Percentiles rank a stretch among this genome's conserved stretches.
Conservation (phyloP, 2,329 filamentous ascomycete genomes). For the Xylariaceae sp. region DNA sequence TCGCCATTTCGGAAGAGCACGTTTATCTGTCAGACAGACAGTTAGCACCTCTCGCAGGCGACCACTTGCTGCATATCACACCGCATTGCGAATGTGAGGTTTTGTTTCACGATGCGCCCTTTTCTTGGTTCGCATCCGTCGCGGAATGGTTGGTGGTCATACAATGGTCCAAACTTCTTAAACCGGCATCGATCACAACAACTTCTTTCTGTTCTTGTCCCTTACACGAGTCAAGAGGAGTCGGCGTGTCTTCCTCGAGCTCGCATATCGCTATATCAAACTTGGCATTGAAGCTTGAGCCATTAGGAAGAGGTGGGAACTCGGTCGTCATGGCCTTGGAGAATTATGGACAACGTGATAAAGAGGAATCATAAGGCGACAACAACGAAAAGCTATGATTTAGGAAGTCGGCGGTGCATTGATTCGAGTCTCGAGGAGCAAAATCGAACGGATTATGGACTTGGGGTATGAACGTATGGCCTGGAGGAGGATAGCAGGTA, state of each 20-base stretch:
- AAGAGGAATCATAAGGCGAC: slow-evolving; percentile 6
- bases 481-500: not conserved
- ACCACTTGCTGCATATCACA: slow-evolving; percentile 2
- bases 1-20: slow-evolving; percentile 80
- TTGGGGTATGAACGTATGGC: not conserved
- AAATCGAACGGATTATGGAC: not conserved
- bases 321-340: slow-evolving; percentile 32
- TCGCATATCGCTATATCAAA: slow-evolving; percentile 16
- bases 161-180: slow-evolving; percentile 78
- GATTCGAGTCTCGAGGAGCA: slow-evolving; percentile 17
- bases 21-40: slow-evolving; percentile 57
- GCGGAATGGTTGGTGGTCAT: slow-evolving; percentile 21
- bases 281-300: slow-evolving; percentile 28
- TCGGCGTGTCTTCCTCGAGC: not conserved
- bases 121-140: not conserved
- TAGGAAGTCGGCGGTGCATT: slow-evolving; percentile 18
- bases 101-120: not conserved
- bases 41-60: slow-evolving; percentile 12
- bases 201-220: slow-evolving; percentile 22
- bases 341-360: slow-evolving; percentile 18
- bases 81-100: slow-evolving; percentile 5
- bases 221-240: slow-evolving; percentile 2
- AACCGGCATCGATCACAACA: slow-evolving; percentile 60
- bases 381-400: slow-evolving; percentile 4
- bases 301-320: slow-evolving; percentile 29